Base-by-base conservation (phyloP, 2,329 filamentous ascomycete species). In the Chaetomiaceae sp. region DNA sequence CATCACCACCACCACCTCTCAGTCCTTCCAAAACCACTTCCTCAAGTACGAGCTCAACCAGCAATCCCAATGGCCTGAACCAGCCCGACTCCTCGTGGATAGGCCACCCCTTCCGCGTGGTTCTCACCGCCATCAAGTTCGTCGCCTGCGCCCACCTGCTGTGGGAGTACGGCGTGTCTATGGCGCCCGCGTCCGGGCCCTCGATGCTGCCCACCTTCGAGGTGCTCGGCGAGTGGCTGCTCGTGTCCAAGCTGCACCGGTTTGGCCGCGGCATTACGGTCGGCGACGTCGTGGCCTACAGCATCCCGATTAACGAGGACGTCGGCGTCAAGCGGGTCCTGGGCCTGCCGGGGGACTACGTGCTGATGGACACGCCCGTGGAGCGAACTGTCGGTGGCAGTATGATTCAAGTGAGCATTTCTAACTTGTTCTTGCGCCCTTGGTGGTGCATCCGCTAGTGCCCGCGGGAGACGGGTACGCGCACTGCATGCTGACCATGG, bases 191-290 rank as follows among this genome's bases (percentile, higher is more conserved):
- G 14, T 71, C 72, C 20, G 91, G 91, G 2, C 81, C 88, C 3
- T 91, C 86, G 15, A 97, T 97, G 93, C 76, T 93, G 41, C 91
- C 91, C 7, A 95, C 88, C 0, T 81, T 96, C 50, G 72, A 75
- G 19, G 72, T 81, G 1, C 65, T 72, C 8, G 83, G 82, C 46
- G 84, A 91, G 60, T 81, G 72, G 64, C 72, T 91, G 38, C 64
- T 90, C 11, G 77, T 87, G 43, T 81, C 81, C 49, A 81, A 81
- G 56, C 68, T 73, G n/a, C 76, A 84, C 65, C 78, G 84, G 6
- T 73, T 79, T 24, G 91, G 91, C 4, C 78, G 83, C 27, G 64
- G 67, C 56, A 61, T 81, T 12, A 61, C 68, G 40, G 83, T 95
- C n/a, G 93, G 93, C 22, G 93, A 98, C 65, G 68, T 96, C 10